These are phyloP conservation scores for Pneumocystis canis DNA, from an alignment of 1,139 yeast species.

Conservation along the genomic window DNA sequence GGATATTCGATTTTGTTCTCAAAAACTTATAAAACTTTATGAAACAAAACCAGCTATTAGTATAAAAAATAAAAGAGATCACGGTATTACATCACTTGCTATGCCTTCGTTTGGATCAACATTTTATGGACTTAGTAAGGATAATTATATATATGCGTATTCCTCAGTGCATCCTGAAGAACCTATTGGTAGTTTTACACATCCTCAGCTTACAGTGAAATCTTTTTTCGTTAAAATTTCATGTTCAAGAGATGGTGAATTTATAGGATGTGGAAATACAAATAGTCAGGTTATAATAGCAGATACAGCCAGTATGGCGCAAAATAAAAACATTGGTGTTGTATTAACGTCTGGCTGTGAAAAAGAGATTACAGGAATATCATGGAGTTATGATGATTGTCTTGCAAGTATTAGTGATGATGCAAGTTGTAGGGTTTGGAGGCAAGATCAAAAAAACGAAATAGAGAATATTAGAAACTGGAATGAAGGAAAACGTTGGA, in stretches of 20 bases:
- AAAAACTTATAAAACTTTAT: not conserved
- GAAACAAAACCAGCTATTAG: not conserved
- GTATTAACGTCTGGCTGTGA: not conserved
- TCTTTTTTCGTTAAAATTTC: slow-evolving; percentile 1
- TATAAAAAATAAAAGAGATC: not conserved
- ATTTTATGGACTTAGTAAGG: slow-evolving; percentile 1
- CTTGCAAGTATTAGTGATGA: slow-evolving; percentile 3
- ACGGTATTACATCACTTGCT: slow-evolving; percentile 1
- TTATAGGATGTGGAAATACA: not conserved
- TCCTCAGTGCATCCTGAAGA: not conserved
- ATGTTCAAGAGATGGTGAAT: not conserved
- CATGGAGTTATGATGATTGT: not conserved
- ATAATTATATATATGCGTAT: slow-evolving; percentile 1
- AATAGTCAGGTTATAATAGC: not conserved
- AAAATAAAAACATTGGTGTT: slow-evolving; percentile 1
- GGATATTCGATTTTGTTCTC: not conserved
- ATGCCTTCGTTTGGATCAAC: not conserved
- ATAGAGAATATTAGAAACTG: not conserved
- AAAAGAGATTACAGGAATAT: slow-evolving; percentile 1
- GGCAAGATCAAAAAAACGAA: not conserved
- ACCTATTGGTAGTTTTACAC: slow-evolving; percentile 1
- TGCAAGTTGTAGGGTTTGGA: slow-evolving; percentile 1
- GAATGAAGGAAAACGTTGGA: slow-evolving; percentile 1
- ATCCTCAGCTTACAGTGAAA: not conserved
- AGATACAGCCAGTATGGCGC: not conserved